These are phyloP conservation scores for Xanthoconium separans DNA, from an alignment of 1,284 basidiomycete genomes.

Conservation along the genomic window DNA sequence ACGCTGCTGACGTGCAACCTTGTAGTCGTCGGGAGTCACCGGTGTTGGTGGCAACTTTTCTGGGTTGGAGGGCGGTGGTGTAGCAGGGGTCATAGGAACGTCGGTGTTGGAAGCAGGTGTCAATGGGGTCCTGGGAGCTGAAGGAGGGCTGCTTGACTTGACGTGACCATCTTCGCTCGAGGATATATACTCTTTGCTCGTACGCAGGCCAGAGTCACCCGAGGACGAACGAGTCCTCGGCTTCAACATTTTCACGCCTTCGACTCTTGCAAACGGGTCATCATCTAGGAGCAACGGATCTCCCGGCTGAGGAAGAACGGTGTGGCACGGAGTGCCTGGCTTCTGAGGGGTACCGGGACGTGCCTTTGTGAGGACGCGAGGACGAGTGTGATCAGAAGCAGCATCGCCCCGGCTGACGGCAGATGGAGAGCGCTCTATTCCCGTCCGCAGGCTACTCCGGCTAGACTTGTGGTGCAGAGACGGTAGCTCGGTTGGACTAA, in stretches of 20 bases:
- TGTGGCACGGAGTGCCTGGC: no score
- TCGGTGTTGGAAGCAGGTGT: no score
- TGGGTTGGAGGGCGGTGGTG: slow-evolving; percentile 7
- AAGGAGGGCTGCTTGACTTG: not conserved
- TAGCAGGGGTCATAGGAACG: no score
- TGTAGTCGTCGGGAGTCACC: slow-evolving; percentile 5
- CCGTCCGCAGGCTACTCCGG: slow-evolving; percentile 14
- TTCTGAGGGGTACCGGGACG: not conserved
- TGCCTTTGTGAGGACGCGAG: slow-evolving; percentile 31
- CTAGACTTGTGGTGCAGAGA: slow-evolving; percentile 18
- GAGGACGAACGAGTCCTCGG: slow-evolving; percentile 8
- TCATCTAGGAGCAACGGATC: slow-evolving; percentile 42
- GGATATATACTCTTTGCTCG: slow-evolving; percentile 4
- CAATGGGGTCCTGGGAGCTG: no score
- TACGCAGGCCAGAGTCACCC: not conserved
- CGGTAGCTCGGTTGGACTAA: slow-evolving; percentile 14
- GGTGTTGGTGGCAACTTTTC: slow-evolving; percentile 21
- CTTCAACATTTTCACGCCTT: slow-evolving; percentile 44
- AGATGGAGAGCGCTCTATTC: slow-evolving; percentile 13
- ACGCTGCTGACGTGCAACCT: slow-evolving; percentile 6
- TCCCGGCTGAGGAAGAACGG: not conserved
- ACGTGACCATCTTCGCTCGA: not conserved
- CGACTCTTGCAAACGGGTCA: slow-evolving; percentile 57
- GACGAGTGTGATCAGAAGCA: slow-evolving; percentile 13
- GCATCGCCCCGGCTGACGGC: slow-evolving; percentile 10